Percentiles rank a stretch among this genome's conserved stretches.
Evolutionary conservation across 2,329 filamentous ascomycete species (phyloP).

Genomic region (Colletotrichum nymphaeae): DNA sequence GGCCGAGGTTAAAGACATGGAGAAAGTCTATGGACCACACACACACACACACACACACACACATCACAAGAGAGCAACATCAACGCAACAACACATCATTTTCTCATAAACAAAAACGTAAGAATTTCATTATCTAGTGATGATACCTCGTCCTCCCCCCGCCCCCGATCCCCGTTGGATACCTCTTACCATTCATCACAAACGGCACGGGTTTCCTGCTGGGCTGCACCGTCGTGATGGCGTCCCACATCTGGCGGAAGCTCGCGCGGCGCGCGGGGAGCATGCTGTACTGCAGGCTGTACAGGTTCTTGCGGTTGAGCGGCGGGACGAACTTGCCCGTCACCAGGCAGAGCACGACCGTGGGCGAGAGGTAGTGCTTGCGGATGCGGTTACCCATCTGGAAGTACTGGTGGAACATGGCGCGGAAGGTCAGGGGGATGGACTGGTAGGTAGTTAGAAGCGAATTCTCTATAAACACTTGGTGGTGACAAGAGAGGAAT

Average conservation of each 20-base stretch:
- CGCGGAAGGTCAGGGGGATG: conserved; percentile 87
- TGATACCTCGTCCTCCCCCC: conserved; percentile 36
- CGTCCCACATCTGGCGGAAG: conserved; percentile 87
- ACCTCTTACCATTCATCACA: conserved; percentile 44
- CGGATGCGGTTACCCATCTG: conserved; percentile 92
- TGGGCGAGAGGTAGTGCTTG: conserved; percentile 93
- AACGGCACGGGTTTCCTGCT: conserved; percentile 56
- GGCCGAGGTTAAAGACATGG: not conserved
- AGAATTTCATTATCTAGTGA: conserved; percentile 35
- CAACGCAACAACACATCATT: too few relatives aligned
- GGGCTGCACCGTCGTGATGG: conserved; percentile 65
- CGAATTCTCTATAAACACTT: not conserved
- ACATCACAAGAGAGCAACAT: too few relatives aligned
- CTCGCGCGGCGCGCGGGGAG: conserved; percentile 84
- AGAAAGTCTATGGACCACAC: not conserved
- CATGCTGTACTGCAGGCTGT: conserved; percentile 98
- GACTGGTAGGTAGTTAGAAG: conserved; percentile 63
- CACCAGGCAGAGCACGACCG: conserved; percentile 87
- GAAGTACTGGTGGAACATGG: conserved; percentile 98
- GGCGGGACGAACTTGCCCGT: conserved; percentile 95
- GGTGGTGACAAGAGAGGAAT: too few relatives aligned
- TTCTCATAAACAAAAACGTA: not conserved
- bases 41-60: too few relatives aligned
- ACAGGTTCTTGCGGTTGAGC: conserved; percentile 93
- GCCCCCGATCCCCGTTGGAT: conserved; percentile 28